phyloP scores from a whole-genome alignment of 1,139 yeast genomes.

The Pichia sp. region DNA sequence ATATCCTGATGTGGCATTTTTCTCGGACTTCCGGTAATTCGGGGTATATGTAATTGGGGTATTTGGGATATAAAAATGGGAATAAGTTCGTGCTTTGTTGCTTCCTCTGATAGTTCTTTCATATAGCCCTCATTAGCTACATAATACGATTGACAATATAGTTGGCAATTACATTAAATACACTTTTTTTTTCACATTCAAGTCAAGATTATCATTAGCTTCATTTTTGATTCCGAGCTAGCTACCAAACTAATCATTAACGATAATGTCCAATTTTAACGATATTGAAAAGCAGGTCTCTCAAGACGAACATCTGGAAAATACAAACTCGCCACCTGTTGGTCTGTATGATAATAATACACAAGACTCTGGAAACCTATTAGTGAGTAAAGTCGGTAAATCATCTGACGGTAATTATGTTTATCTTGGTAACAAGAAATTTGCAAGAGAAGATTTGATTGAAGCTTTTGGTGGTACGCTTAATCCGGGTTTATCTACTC shows the following conservation, averaged over 20 bases:
- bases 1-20: no score
- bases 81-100: no score
- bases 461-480: slow-evolving; percentile 71
- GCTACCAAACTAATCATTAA: not conserved
- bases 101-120: no score
- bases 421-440: slow-evolving; percentile 65
- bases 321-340: slow-evolving; percentile 9
- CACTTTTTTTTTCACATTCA: not conserved
- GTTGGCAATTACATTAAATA: not conserved
- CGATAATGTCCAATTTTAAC: slow-evolving; percentile 11
- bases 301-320: slow-evolving; percentile 18
- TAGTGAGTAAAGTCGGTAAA: slow-evolving; percentile 17
- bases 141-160: no score
- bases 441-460: slow-evolving; percentile 50
- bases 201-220: no score
- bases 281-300: slow-evolving; percentile 23
- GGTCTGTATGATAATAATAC: slow-evolving; percentile 11
- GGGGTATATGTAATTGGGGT: no score
- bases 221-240: no score
- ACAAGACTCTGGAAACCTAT: slow-evolving; percentile 5
- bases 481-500: slow-evolving; percentile 54
- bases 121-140: no score
- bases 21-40: no score
- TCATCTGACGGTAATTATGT: slow-evolving; percentile 43
- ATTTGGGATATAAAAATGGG: no score